Evolutionary conservation across 257 asterid species (phyloP).

Genomic region (Penstemon eatonii): DNA sequence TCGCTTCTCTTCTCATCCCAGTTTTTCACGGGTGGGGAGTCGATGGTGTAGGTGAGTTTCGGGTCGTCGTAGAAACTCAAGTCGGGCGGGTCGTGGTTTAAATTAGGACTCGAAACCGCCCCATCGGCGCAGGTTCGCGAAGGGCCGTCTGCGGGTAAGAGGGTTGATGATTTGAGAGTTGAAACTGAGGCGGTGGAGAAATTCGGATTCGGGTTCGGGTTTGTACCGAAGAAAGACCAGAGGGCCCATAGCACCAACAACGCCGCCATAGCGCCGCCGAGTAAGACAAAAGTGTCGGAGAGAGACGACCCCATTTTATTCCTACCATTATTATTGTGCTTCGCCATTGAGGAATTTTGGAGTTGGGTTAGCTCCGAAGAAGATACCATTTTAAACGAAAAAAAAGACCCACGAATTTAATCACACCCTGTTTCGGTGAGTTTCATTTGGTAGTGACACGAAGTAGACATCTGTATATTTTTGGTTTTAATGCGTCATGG

Average conservation of each 20-base stretch:
- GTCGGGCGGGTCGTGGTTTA: conserved; percentile 55
- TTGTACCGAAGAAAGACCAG: conserved; percentile 48
- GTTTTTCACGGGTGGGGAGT: conserved; percentile 47
- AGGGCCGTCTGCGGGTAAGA: neutral
- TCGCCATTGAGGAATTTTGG: conserved; percentile 47
- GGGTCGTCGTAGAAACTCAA: conserved; percentile 80
- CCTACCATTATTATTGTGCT: conserved; percentile 32
- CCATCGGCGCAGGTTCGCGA: conserved; percentile 6
- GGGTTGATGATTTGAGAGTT: conserved; percentile 12
- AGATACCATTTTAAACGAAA: conserved; percentile 37
- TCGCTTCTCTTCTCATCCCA: conserved; percentile 77
- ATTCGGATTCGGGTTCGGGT: conserved; percentile 24
- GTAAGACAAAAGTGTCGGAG: conserved; percentile 46
- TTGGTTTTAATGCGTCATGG: conserved; percentile 26
- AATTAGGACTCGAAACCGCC: conserved; percentile 22
- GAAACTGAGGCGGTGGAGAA: conserved; percentile 33
- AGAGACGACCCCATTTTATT: conserved; percentile 40
- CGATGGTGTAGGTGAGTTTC: conserved; percentile 58
- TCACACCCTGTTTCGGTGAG: conserved; percentile 34
- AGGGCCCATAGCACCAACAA: conserved; percentile 51
- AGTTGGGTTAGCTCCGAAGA: conserved; percentile 36
- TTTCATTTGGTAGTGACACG: conserved; percentile 37
- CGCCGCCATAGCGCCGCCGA: conserved; percentile 52
- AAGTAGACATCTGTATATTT: conserved; percentile 28
- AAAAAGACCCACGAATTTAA: neutral